Base-by-base conservation (phyloP, 208 protist species). In the Phytomonas serpens region DNA sequence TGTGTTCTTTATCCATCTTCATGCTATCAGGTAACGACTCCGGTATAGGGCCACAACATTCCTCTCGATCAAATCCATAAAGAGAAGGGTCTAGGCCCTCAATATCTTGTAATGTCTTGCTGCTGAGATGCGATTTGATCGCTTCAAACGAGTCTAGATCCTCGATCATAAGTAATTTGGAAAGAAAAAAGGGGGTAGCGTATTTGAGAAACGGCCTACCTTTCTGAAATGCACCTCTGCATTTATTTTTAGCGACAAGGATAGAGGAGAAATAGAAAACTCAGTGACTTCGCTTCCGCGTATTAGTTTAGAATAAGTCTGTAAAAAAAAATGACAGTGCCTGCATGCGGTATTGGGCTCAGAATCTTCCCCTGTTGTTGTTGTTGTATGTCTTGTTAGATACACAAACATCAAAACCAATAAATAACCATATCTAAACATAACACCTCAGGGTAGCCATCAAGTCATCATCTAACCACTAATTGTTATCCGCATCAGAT, bases 1-100 rank as follows among this genome's bases (percentile, higher is more conserved):
- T 74, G 77, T 95, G 90, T 69, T 94, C 80, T 19, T 23, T 19
- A 61, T 77, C 36, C 51, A 96, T 78, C 66, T 81, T 78, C 81
- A 97, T 92, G 81, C 90, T 93, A 40, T 84, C 82, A 29, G 79
- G 75, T 13, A 97, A 73, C 66, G 90, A 92, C 30, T 73, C 64
- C 2, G 88, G 88, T 5, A 92, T 66, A 4, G 81, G 76, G 34
- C 86, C 87, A 76, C 89, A 93, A 83, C 92, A 96, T 83, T 97
- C 90, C 78, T 85, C 79, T 33, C 92, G 86, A 37, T 77, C 78
- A 66, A 97, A 97, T 65, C 93, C 93, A 62, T 85, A 81, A 72
- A 80, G 72, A 61, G 34, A 63, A 11, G 84, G 80, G 73, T 97
- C 88, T 32, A 97, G 72, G 29, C 85, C 91, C 68, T 97, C 93